Evolutionary conservation across 2,329 filamentous ascomycete species (phyloP).

Genomic region (Aurifilum marmelostoma): DNA sequence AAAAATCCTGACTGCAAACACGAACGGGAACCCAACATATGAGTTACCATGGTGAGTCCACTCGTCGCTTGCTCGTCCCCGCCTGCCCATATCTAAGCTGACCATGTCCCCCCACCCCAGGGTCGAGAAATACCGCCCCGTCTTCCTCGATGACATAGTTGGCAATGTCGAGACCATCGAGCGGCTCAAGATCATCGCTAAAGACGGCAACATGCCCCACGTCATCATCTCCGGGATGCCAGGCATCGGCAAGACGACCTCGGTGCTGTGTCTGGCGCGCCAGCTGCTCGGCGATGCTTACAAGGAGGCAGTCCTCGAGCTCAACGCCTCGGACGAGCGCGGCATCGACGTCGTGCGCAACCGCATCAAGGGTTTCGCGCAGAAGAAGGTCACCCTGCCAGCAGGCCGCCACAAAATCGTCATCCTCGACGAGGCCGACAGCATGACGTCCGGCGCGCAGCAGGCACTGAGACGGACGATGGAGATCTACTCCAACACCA

Average conservation of each 20-base stretch:
- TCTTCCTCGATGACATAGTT: slow-evolving; percentile 95
- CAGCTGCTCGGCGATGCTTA: slow-evolving; percentile 91
- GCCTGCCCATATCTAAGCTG: slow-evolving; percentile 15
- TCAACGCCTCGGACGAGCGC: slow-evolving; percentile 96
- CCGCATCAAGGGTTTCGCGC: slow-evolving; percentile 96
- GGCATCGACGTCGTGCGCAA: slow-evolving; percentile 97
- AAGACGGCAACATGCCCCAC: slow-evolving; percentile 99
- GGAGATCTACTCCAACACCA: slow-evolving; percentile 98
- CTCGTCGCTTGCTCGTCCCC: not conserved
- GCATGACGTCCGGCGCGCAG: slow-evolving; percentile 96
- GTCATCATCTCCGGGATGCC: slow-evolving; percentile 99
- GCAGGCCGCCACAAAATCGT: slow-evolving; percentile 92
- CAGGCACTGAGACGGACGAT: slow-evolving; percentile 94
- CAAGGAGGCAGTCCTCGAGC: slow-evolving; percentile 94
- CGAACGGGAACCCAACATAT: slow-evolving; percentile 61
- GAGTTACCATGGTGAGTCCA: slow-evolving; percentile 75
- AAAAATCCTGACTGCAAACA: slow-evolving; percentile 53
- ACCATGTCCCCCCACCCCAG: slow-evolving; percentile 47
- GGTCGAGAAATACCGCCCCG: slow-evolving; percentile 97
- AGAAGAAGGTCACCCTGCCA: slow-evolving; percentile 97
- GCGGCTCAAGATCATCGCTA: slow-evolving; percentile 95
- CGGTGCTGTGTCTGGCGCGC: slow-evolving; percentile 87
- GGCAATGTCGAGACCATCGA: slow-evolving; percentile 98
- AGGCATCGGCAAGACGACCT: slow-evolving; percentile 97
- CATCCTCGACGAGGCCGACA: slow-evolving; percentile 97